Base-by-base conservation (phyloP, 2,329 filamentous ascomycete genomes). In the Xylariomycetidae sp. region DNA sequence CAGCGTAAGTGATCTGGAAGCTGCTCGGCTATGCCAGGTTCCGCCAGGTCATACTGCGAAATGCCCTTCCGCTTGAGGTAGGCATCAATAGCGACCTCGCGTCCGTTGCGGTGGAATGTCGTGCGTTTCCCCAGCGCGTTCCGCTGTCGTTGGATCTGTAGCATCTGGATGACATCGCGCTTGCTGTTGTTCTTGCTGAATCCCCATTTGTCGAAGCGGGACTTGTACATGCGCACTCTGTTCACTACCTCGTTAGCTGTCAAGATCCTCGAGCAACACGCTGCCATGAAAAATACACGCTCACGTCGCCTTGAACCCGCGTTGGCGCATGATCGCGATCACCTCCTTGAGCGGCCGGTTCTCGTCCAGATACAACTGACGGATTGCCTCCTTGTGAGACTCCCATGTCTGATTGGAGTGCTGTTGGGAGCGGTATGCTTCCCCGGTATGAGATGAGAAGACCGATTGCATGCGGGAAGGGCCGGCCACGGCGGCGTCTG, bases 131-230 rank as follows among this genome's bases (percentile, higher is more conserved):
- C 68, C 42, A 69, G 63, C 4, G 68, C 68, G 45, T 69, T 68
- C 26, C 68, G 65, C 44, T 71, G 66, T 28, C 70, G 69, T 40
- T 72, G 71, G 52, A 70, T 66, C 24, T 66, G 68, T 7, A 72
- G 52, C 31, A 72, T 54, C 13, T 63, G 58, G 47, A 70, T 68
- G 6, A 72, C 67, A 36, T 72, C 68, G 17, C 70, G 67, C 37
- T 72, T 68, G 25, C 67, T 72, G 40, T 72, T 72, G 38, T 72
- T 72, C 54, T 72, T 72, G 25, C 67, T 68, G 40, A 72, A 72
- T 0, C 68, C 68, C 68, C 68, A 72, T 40, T 71, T 67, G 10
- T 69, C 69, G 44, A 72, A 72, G 16, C 68, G 58, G n/a, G 68
- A 70, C 47, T 72, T 72, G 50, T 72, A 72, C 68, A 72, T 72